These are phyloP conservation scores for Stylosanthes scabra DNA, from an alignment of 331 rosid species.

Conservation along the genomic window DNA sequence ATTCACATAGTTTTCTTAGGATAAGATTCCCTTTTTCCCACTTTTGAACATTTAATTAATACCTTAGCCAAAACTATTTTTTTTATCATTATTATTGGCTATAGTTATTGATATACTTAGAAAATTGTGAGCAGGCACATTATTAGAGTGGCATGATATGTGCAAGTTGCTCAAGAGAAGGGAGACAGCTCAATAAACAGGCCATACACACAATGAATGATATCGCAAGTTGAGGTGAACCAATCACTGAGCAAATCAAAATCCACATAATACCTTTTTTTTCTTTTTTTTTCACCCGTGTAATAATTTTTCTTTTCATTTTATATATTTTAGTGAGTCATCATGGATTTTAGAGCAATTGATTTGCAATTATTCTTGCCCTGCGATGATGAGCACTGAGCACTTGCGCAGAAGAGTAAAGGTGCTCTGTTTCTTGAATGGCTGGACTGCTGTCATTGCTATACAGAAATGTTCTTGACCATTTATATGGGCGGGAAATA, in stretches of 20 bases:
- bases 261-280: neutral
- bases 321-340: too few species aligned
- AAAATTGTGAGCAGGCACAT: slow-evolving; percentile 8
- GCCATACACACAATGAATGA: neutral
- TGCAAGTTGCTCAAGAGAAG: slow-evolving; percentile 37
- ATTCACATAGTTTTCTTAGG: neutral
- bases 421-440: neutral
- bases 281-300: neutral
- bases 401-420: slow-evolving; percentile 8
- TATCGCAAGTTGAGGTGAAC: slow-evolving; percentile 26
- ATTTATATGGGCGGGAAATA: neutral
- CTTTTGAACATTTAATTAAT: too few species aligned
- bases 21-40: too few species aligned
- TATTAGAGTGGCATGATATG: neutral
- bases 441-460: neutral
- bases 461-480: neutral
- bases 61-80: neutral
- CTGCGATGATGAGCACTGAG: neutral
- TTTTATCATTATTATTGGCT: too few species aligned
- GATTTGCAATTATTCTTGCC: slow-evolving; percentile 14
- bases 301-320: neutral
- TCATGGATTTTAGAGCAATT: neutral
- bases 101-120: neutral
- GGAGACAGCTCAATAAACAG: neutral
- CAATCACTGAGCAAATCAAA: slow-evolving; percentile 6